Conservation (phyloP, 768 basidiomycete genomes). For the Coprinopsis sp. region DNA sequence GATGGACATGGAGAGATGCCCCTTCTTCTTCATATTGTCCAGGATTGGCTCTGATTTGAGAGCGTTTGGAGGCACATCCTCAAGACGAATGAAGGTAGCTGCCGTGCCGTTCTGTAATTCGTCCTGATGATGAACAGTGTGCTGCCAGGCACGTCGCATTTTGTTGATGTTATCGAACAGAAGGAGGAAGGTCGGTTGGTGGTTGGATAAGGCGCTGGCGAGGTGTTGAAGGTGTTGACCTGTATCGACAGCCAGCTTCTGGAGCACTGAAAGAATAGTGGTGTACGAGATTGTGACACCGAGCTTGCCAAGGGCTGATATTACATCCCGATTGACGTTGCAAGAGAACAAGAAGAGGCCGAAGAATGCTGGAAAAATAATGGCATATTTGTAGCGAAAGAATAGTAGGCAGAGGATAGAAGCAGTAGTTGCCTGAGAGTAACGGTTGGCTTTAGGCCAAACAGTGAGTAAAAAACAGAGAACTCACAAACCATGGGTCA, state of each 20-base stretch:
- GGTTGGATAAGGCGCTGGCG: background rate
- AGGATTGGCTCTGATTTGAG: slow-evolving; percentile 1
- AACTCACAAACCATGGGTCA: background rate
- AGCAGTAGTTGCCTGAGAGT: background rate
- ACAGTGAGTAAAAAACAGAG: background rate
- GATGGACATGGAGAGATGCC: background rate
- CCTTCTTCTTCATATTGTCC: background rate
- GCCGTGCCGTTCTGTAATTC: slow-evolving; percentile 18
- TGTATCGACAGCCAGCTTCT: slow-evolving; percentile 10
- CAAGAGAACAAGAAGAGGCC: slow-evolving; percentile 16
- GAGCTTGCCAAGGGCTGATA: slow-evolving; percentile 13
- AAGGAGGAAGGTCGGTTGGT: slow-evolving; percentile 11
- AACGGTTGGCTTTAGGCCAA: too few relatives aligned
- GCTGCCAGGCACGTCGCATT: slow-evolving; percentile 18
- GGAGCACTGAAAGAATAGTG: slow-evolving; percentile 13
- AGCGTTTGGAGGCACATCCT: slow-evolving; percentile 9
- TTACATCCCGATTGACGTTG: slow-evolving; percentile 13
- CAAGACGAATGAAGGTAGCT: slow-evolving; percentile 14
- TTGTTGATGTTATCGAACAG: slow-evolving; percentile 21
- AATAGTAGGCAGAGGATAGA: background rate
- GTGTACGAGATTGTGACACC: slow-evolving; percentile 17
- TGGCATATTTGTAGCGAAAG: slow-evolving; percentile 2
- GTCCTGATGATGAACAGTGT: slow-evolving; percentile 14
- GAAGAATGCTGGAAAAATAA: slow-evolving; percentile 16
- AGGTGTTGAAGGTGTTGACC: slow-evolving; percentile 4